Conservation (phyloP, 495 filamentous ascomycete species). For the Annulohypoxylon nitens region DNA sequence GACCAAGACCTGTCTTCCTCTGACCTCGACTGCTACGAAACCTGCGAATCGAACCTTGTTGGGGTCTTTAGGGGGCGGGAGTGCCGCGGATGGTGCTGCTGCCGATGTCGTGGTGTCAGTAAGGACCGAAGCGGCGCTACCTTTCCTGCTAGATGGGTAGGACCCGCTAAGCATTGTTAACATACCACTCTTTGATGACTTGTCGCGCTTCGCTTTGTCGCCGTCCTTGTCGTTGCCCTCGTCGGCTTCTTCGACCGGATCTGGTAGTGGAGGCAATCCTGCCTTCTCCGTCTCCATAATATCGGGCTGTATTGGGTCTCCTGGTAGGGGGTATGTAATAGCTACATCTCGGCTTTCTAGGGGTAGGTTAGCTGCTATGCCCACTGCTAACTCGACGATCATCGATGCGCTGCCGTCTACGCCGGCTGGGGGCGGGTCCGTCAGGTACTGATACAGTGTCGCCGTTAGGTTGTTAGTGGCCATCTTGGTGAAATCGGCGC, state of each 20-base stretch:
- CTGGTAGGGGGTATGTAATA: slow-evolving; percentile 86
- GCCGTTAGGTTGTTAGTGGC: slow-evolving; percentile 79
- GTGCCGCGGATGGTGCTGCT: slow-evolving; percentile 50
- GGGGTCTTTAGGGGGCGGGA: slow-evolving; percentile 56
- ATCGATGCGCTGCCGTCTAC: slow-evolving; percentile 84
- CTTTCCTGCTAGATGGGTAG: slow-evolving; percentile 54
- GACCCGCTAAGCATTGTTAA: slow-evolving; percentile 50
- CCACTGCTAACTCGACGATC: slow-evolving; percentile 93
- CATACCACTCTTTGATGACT: slow-evolving; percentile 52
- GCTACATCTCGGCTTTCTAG: slow-evolving; percentile 91
- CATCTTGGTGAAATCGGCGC: slow-evolving; percentile 72
- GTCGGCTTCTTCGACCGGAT: slow-evolving; percentile 64
- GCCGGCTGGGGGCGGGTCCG: slow-evolving; percentile 80
- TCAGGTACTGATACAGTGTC: slow-evolving; percentile 75
- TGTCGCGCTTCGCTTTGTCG: slow-evolving; percentile 60
- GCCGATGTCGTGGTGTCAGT: slow-evolving; percentile 56
- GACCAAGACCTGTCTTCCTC: slow-evolving; percentile 82
- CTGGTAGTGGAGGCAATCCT: slow-evolving; percentile 75
- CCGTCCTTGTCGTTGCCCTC: slow-evolving; percentile 58
- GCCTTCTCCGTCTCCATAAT: slow-evolving; percentile 88
- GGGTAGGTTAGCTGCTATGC: slow-evolving; percentile 87
- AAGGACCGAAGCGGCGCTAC: slow-evolving; percentile 51
- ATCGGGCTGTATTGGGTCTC: slow-evolving; percentile 70
- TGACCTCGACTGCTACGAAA: slow-evolving; percentile 87
- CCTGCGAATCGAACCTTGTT: slow-evolving; percentile 81